Base-by-base conservation (phyloP, 1,284 basidiomycete genomes). In the Cutaneotrichosporon sp. region DNA sequence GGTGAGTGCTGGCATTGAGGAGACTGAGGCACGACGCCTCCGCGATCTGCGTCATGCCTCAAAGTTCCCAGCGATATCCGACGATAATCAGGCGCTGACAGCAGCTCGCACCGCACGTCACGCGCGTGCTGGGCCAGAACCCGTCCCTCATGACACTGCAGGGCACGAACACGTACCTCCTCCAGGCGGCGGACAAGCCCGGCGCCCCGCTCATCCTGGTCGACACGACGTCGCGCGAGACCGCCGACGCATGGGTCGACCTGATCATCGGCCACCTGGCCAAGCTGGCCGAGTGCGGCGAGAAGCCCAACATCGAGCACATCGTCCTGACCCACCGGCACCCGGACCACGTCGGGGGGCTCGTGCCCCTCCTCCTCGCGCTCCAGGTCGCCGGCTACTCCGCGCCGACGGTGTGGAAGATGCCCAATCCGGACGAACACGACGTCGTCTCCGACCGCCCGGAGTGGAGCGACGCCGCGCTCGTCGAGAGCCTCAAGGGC, bases 161-260 rank as follows among this genome's bases (percentile, higher is more conserved):
- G 79, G 91, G 89, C 82, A 97, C 93, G 2, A 97, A 97, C 69
- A 94, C 90, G 2, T 97, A 97, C 69, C 79, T 97, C 55, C 70
- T 97, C 43, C 68, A 71, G 46, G 68, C 68, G 5, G 60, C 66
- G n/a, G 67, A 63, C 1, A 20, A 16, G 25, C 29, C 78, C 73
- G 59, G 74, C 75, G 53, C 83, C 81, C 61, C 88, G 81, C 4
- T 90, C 82, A 70, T 87, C 46, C 84, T 97, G 22, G 76, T 97
- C 61, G 93, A 97, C 74, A 87, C 91, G 1, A 90, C 86, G n/a
- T 85, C 37, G 79, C 85, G 32, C 47, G 84, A 52, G 81, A 96
- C 51, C 76, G 84, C 64, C 71, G 79, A 38, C 22, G 64, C 66
- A 52, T 73, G 68, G 51, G 64, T 70, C 50, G 65, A 63, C 43